Conservation (phyloP, 345 rosid species). For the Barbarea vulgaris region DNA sequence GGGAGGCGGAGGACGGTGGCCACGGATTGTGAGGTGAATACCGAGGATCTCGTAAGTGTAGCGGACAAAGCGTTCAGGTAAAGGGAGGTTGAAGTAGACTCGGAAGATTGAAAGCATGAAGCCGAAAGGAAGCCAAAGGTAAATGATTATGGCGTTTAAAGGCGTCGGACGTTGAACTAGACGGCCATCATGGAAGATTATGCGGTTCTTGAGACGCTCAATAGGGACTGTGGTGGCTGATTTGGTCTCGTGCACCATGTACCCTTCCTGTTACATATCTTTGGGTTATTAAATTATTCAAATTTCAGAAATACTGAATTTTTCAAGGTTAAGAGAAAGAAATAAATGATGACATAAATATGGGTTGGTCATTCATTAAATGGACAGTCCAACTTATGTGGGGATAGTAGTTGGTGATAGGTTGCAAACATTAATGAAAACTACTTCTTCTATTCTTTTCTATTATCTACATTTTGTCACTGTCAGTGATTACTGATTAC, state of each 20-base stretch:
- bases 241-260: constrained; percentile 82
- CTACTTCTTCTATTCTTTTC: not conserved
- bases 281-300: not conserved
- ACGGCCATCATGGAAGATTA: constrained; percentile 97
- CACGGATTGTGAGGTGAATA: constrained; percentile 83
- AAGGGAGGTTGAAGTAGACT: constrained; percentile 86
- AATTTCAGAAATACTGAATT: too few relatives aligned
- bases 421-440: constrained; percentile 37
- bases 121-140: constrained; percentile 88
- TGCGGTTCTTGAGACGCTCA: constrained; percentile 65
- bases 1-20: constrained; percentile 80
- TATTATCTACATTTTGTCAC: not conserved
- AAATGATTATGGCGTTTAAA: constrained; percentile 66
- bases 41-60: constrained; percentile 95
- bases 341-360: not conserved
- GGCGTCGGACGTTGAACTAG: constrained; percentile 85
- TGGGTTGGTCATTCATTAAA: constrained; percentile 25
- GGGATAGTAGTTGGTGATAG: constrained; percentile 30
- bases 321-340: not conserved
- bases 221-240: constrained; percentile 56
- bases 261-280: constrained; percentile 71
- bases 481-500: not conserved
- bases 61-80: constrained; percentile 90
- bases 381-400: constrained; percentile 39
- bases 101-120: constrained; percentile 79